Percentiles rank a stretch among this genome's conserved stretches.
These are phyloP conservation scores for Pichia sp. DNA, from an alignment of 1,139 yeast species.

Conservation along the genomic window DNA sequence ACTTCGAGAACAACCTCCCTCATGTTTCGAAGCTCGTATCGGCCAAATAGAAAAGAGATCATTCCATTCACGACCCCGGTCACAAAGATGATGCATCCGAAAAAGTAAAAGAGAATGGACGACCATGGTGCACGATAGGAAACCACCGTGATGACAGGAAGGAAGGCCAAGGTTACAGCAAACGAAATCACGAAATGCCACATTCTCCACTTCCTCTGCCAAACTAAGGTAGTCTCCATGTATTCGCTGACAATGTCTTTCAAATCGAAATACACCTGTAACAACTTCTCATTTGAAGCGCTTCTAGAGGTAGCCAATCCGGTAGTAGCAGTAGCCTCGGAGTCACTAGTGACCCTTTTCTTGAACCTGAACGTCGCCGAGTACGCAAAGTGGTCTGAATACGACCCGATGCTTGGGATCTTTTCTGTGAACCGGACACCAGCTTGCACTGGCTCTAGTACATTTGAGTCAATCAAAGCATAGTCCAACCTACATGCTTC, in stretches of 20 bases:
- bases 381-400: constrained; percentile 93
- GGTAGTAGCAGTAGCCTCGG: not conserved
- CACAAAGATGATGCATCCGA: constrained; percentile 48
- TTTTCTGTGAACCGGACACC: constrained; percentile 68
- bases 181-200: constrained; percentile 60
- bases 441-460: constrained; percentile 53
- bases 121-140: constrained; percentile 53
- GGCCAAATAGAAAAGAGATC: constrained; percentile 73
- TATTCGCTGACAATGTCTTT: constrained; percentile 53
- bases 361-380: constrained; percentile 44
- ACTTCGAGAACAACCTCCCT: constrained; percentile 64
- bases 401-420: constrained; percentile 60
- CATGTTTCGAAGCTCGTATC: constrained; percentile 72
- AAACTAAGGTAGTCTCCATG: constrained; percentile 43
- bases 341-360: not conserved
- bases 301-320: not conserved
- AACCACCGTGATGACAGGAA: constrained; percentile 59
- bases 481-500: constrained; percentile 93
- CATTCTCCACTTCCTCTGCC: constrained; percentile 63
- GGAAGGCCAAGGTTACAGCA: constrained; percentile 44
- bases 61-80: constrained; percentile 75
- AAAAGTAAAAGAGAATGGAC: constrained; percentile 52
- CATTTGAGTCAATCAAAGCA: constrained; percentile 63
- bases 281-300: constrained; percentile 17
- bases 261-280: constrained; percentile 52